phyloP scores from a whole-genome alignment of 1,139 yeast genomes.

The Meyerozyma smithsonii region DNA sequence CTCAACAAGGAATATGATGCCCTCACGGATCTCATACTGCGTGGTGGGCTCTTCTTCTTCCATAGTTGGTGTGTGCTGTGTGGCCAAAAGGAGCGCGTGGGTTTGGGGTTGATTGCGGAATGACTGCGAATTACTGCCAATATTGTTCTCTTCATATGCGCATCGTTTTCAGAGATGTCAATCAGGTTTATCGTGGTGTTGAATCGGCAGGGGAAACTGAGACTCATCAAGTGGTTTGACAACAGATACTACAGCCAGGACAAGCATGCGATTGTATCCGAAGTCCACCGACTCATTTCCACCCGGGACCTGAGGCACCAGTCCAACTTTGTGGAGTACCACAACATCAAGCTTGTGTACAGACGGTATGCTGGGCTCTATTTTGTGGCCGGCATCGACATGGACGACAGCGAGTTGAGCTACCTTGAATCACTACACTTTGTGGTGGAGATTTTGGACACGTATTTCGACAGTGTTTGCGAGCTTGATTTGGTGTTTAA shows the following conservation, averaged over 20 bases:
- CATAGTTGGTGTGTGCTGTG: background rate
- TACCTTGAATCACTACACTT: slow-evolving; percentile 82
- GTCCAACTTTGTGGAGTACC: slow-evolving; percentile 74
- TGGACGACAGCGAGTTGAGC: slow-evolving; percentile 71
- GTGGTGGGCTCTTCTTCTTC: slow-evolving; percentile 11
- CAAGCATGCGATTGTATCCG: slow-evolving; percentile 52
- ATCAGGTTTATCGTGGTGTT: slow-evolving; percentile 76
- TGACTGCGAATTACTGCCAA: background rate
- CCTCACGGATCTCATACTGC: slow-evolving; percentile 57
- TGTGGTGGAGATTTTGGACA: slow-evolving; percentile 83
- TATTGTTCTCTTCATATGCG: no score
- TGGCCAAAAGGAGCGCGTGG: background rate
- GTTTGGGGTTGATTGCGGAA: background rate
- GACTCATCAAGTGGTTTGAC: slow-evolving; percentile 78
- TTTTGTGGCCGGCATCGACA: slow-evolving; percentile 75
- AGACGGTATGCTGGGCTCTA: slow-evolving; percentile 89
- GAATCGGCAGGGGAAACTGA: slow-evolving; percentile 89
- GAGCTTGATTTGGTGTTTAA: slow-evolving; percentile 87
- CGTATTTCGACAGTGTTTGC: slow-evolving; percentile 86
- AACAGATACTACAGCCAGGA: slow-evolving; percentile 36
- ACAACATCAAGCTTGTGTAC: slow-evolving; percentile 71
- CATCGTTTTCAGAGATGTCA: slow-evolving; percentile 49
- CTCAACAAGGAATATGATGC: slow-evolving; percentile 59
- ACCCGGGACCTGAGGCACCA: slow-evolving; percentile 82
- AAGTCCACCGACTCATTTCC: slow-evolving; percentile 78